Evolutionary conservation across 2,329 filamentous ascomycete genomes (phyloP), one percentile per base, ranked within the genome.

Genomic region (Falciphora oryzae): DNA sequence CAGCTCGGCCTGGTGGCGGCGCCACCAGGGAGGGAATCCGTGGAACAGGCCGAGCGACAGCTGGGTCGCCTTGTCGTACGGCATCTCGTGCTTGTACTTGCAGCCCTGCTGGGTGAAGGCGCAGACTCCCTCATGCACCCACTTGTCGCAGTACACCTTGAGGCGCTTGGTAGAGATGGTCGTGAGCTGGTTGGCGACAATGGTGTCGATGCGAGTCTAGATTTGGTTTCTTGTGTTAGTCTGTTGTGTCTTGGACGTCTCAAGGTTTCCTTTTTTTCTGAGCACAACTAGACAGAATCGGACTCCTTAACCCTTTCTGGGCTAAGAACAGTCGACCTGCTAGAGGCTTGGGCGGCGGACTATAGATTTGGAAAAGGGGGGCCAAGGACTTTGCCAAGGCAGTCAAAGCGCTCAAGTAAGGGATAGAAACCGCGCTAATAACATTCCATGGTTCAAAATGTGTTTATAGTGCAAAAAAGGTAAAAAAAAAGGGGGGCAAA

Each of bases 61-160:
- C 69, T 96, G 85, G 1, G 87, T 90, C 0, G 80, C 78, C 62
- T 81, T 80, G 68, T 93, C 87, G 31, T 79, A 75, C 0, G 93
- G 93, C 90, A 97, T 96, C 74, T 95, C 91, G 74, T 97, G 93
- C 78, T 93, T 94, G 80, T 88, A 97, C 68, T 89, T 87, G 78
- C 93, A 97, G 0, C 93, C 93, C 72, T 93, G 89, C 74, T 96
- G 91, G 4, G 85, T 88, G 74, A 92, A 97, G 67, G 90, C 90
- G 74, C 93, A 97, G 58, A 91, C 86, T 27, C 92, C 93, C 65
- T 90, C 89, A 70, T 91, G 88, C 64, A 97, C 89, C 93, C 93
- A 97, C 75, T 94, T 92, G 65, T 92, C 91, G 76, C 93, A 97
- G 75, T 90, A 96, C 29, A 89, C 79, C 74, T 96, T 96, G 65